Conservation (phyloP, 305 asterid genomes). For the Solanum hybrid region DNA sequence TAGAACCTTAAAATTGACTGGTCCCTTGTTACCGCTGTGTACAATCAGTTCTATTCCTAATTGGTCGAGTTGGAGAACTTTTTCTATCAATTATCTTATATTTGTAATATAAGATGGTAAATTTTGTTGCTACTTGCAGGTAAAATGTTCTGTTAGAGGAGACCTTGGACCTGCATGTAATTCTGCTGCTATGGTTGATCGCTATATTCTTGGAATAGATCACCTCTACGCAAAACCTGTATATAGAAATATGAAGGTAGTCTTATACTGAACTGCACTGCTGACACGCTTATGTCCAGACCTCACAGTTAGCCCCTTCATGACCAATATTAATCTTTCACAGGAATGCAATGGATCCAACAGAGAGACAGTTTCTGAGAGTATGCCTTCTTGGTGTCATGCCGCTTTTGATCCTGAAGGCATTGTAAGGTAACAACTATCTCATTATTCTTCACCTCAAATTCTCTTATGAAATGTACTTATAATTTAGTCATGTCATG, state of each 20-base stretch:
- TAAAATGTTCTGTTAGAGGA: constrained; percentile 74
- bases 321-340: constrained; percentile 2
- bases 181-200: constrained; percentile 82
- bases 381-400: constrained; percentile 67
- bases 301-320: not conserved
- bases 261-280: constrained; percentile 1
- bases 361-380: constrained; percentile 31
- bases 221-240: constrained; percentile 71
- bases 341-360: constrained; percentile 57
- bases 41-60: not conserved
- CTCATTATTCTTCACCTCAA: not conserved
- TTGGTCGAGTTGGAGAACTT: not conserved
- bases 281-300: not conserved
- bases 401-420: constrained; percentile 94
- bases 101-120: not conserved
- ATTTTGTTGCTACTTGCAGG: constrained; percentile 25
- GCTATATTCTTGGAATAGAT: constrained; percentile 52
- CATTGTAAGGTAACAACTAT: constrained; percentile 49
- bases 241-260: constrained; percentile 66
- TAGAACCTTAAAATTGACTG: not conserved
- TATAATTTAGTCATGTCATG: not conserved
- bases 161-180: constrained; percentile 83
- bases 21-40: not conserved
- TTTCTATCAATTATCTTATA: not conserved
- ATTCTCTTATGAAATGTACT: not conserved